Evolutionary conservation across 2,329 filamentous ascomycete genomes (phyloP).

Genomic region (Alternaria infectoria): DNA sequence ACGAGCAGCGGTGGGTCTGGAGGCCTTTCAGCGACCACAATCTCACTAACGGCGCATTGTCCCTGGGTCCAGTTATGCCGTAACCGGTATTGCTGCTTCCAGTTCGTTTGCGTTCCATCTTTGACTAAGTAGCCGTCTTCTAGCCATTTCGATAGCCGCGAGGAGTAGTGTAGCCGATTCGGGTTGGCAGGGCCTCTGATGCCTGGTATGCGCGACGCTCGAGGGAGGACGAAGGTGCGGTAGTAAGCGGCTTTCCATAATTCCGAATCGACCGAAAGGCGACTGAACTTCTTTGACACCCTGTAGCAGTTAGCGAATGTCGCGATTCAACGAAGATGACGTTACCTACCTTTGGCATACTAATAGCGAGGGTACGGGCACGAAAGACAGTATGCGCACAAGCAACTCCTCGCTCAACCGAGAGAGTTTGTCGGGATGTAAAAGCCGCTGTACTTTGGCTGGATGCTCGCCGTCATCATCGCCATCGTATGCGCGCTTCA

Average conservation of each 20-base stretch:
- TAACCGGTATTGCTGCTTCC: constrained; percentile 88
- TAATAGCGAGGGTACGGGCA: constrained; percentile 73
- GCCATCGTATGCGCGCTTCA: constrained; percentile 49
- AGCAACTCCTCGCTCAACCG: constrained; percentile 85
- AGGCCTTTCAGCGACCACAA: constrained; percentile 64
- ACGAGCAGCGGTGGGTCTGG: constrained; percentile 70
- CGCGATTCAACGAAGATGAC: background rate
- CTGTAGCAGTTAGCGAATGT: constrained; percentile 45
- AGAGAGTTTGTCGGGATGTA: constrained; percentile 67
- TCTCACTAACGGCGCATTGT: constrained; percentile 78
- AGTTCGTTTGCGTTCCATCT: constrained; percentile 65
- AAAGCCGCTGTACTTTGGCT: constrained; percentile 55
- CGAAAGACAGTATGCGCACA: constrained; percentile 78
- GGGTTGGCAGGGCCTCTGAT: constrained; percentile 55
- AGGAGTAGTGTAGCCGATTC: constrained; percentile 58
- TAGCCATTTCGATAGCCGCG: constrained; percentile 65
- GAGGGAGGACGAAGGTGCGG: constrained; percentile 80
- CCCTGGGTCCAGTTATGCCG: constrained; percentile 91
- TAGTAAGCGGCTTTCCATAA: constrained; percentile 93
- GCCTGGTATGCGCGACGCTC: constrained; percentile 76
- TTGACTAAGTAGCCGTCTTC: constrained; percentile 65
- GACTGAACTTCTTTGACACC: constrained; percentile 77
- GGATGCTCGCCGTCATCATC: constrained; percentile 34
- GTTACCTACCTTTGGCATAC: constrained; percentile 63
- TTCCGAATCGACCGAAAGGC: constrained; percentile 79